Evolutionary conservation across 306 rosid genomes (phyloP).

Genomic region (Geum urbanum): DNA sequence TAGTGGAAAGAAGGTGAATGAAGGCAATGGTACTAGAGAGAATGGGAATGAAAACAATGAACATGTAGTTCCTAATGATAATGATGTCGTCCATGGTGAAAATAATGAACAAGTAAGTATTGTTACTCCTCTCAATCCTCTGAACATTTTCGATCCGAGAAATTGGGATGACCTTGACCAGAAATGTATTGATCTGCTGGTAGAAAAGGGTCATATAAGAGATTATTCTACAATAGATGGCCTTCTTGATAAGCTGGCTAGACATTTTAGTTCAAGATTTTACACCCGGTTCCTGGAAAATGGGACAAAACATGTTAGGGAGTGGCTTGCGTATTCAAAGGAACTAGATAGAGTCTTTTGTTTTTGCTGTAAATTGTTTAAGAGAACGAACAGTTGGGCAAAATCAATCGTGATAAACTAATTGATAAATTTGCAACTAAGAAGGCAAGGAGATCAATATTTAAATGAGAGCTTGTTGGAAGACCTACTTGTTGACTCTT

Average conservation of each 20-base stretch:
- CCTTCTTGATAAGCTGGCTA: neutral
- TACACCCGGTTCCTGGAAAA: neutral
- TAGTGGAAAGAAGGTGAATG: neutral
- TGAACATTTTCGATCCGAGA: neutral
- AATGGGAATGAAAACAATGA: neutral
- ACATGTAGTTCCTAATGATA: too few species aligned
- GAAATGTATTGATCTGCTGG: neutral
- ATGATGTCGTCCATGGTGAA: too few species aligned
- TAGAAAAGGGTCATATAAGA: neutral
- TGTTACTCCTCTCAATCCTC: neutral
- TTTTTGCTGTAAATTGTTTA: neutral
- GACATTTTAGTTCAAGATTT: slow-evolving; percentile 6
- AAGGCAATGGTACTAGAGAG: neutral
- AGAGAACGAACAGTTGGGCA: neutral
- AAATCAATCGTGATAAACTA: neutral
- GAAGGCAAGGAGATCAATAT: neutral
- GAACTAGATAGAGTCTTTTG: neutral
- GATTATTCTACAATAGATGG: slow-evolving; percentile 1
- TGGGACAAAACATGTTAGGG: neutral
- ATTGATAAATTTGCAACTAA: neutral
- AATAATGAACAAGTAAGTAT: neutral
- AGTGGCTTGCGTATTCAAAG: neutral
- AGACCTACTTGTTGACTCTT: too few species aligned
- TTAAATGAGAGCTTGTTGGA: too few species aligned
- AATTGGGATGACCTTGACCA: neutral